phyloP scores from a whole-genome alignment of 2,329 filamentous ascomycete species.

The Cordyceps tenuipes region DNA sequence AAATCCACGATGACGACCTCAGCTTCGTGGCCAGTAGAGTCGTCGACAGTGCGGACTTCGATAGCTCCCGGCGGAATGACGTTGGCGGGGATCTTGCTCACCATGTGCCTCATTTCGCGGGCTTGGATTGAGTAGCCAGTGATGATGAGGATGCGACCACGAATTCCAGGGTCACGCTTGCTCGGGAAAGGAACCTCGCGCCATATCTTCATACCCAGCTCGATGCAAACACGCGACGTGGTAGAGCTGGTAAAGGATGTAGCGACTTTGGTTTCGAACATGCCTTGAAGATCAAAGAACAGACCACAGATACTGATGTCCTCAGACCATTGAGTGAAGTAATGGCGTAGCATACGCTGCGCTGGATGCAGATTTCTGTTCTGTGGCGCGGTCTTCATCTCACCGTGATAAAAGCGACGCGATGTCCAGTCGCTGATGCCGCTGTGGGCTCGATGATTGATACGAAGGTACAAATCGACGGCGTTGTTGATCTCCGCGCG shows the following conservation, averaged over 20 bases:
- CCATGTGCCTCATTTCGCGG: background rate
- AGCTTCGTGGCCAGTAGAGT: background rate
- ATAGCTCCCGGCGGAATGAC: background rate
- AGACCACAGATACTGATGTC: background rate
- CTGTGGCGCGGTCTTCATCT: background rate
- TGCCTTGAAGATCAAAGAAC: background rate
- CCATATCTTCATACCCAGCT: no score
- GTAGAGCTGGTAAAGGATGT: background rate
- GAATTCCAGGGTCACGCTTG: background rate
- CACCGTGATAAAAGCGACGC: background rate
- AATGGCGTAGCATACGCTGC: background rate
- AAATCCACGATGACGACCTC: background rate
- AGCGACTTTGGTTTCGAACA: background rate
- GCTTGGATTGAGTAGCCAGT: background rate
- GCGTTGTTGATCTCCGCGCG: background rate
- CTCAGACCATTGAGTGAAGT: background rate
- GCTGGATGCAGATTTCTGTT: background rate
- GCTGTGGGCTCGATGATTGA: background rate
- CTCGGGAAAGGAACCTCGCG: no score
- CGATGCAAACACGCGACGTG: background rate
- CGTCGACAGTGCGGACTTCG: background rate
- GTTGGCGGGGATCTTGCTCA: no score
- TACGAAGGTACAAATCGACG: background rate
- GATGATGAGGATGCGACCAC: background rate
- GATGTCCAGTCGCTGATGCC: background rate